A percentile compares a stretch with the other conserved stretches of the same genome.
Evolutionary conservation across 2,329 filamentous ascomycete species (phyloP).

Genomic region (Dactylonectria macrodidyma): DNA sequence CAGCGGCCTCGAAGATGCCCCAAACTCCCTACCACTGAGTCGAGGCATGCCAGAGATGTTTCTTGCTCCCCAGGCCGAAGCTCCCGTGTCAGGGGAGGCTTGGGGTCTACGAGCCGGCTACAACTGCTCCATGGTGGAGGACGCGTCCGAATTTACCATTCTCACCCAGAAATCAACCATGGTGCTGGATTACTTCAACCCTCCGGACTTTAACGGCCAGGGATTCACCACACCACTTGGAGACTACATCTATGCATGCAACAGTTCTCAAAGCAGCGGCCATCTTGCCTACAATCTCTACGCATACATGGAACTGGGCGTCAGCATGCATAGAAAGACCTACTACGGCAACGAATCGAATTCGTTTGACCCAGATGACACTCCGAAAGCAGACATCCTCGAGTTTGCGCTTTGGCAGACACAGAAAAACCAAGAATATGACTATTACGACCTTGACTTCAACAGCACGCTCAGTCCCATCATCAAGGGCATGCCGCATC

Average conservation of each 20-base stretch:
- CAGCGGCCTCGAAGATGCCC: constrained; percentile 1
- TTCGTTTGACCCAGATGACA: not conserved
- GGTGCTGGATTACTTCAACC: constrained; percentile 1
- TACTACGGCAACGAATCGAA: not conserved
- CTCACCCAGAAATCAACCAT: constrained; percentile 27
- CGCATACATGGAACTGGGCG: constrained; percentile 8
- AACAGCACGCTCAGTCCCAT: not conserved
- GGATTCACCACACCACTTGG: not conserved
- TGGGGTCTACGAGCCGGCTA: constrained; percentile 33
- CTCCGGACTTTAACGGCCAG: not conserved
- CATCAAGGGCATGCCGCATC: not conserved
- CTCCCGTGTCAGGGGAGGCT: constrained; percentile 22
- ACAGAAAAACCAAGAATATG: not conserved
- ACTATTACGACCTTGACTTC: not conserved
- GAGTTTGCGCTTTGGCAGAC: not conserved
- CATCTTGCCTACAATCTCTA: not conserved
- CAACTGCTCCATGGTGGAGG: constrained; percentile 23
- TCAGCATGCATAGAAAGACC: not conserved
- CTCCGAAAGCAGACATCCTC: not conserved
- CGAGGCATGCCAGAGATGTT: constrained; percentile 31
- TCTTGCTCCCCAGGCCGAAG: constrained; percentile 29
- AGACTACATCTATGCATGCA: not conserved
- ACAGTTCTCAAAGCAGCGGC: not conserved
- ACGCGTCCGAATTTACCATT: constrained; percentile 31
- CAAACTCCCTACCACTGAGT: constrained; percentile 26